Conservation (phyloP, 169 alveolate species). For the Plasmodium sp. region DNA sequence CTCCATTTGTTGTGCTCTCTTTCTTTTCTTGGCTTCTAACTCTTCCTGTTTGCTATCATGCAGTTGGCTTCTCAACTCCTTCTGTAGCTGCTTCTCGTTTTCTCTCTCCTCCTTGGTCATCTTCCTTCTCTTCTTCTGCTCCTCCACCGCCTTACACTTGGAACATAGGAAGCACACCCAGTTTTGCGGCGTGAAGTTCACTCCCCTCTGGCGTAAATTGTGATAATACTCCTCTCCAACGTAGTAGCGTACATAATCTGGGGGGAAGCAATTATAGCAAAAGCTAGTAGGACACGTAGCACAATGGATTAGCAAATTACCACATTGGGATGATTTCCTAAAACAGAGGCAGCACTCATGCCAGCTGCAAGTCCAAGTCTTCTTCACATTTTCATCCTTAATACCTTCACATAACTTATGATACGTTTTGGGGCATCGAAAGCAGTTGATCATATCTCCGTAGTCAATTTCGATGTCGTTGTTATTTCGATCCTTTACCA, state of each 20-base stretch:
- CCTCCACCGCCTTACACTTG: constrained; percentile 92
- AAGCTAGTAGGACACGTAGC: constrained; percentile 92
- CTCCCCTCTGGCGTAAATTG: constrained; percentile 90
- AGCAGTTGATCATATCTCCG: constrained; percentile 89
- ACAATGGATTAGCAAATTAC: constrained; percentile 93
- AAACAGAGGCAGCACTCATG: constrained; percentile 93
- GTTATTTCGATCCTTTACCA: constrained; percentile 83
- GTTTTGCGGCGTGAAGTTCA: constrained; percentile 88
- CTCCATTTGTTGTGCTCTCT: constrained; percentile 66
- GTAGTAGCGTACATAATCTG: constrained; percentile 87
- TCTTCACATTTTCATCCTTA: constrained; percentile 79
- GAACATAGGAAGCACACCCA: constrained; percentile 92
- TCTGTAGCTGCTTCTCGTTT: constrained; percentile 86
- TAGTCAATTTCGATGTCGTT: constrained; percentile 81
- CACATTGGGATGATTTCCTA: constrained; percentile 92
- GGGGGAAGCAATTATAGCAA: constrained; percentile 94
- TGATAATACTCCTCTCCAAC: constrained; percentile 91
- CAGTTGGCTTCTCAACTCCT: constrained; percentile 84
- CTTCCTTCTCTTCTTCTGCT: constrained; percentile 89
- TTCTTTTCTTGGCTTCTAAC: constrained; percentile 77
- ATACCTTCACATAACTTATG: constrained; percentile 90
- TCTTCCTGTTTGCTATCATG: constrained; percentile 81
- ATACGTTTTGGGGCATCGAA: constrained; percentile 92
- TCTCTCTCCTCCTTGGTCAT: constrained; percentile 88
- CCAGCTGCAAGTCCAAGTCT: constrained; percentile 94